Conservation (phyloP, 75 land plant species). For the Ceratopteris richardii region DNA sequence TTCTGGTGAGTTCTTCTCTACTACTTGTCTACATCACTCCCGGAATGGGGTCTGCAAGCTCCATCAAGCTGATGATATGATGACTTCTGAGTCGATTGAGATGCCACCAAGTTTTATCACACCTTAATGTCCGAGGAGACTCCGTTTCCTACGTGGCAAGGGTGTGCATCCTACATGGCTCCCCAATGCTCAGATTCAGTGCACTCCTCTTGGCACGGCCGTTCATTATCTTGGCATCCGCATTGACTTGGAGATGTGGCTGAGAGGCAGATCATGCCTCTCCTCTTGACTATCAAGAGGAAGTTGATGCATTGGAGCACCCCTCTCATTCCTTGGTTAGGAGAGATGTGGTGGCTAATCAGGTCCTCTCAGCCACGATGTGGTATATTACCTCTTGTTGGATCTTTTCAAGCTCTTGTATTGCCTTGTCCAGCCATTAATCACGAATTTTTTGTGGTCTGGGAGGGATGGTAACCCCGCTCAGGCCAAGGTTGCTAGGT, state of each 20-base stretch:
- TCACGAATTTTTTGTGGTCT: conserved; percentile 6
- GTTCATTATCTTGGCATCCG: background rate
- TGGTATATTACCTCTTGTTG: conserved; percentile 1
- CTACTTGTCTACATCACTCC: no score
- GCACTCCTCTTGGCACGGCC: background rate
- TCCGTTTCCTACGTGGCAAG: no score
- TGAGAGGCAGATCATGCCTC: background rate
- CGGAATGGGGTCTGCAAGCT: no score
- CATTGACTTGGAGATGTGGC: background rate
- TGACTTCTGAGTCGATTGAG: no score
- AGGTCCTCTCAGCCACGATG: conserved; percentile 1
- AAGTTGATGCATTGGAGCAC: conserved; percentile 1
- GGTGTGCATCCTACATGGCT: background rate
- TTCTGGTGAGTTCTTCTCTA: no score
- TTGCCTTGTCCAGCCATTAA: background rate
- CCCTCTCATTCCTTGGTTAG: conserved; percentile 3
- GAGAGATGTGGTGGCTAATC: conserved; percentile 5
- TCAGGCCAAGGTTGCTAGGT: conserved; percentile 7
- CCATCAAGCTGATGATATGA: no score
- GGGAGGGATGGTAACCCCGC: conserved; percentile 1
- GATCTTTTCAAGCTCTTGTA: background rate
- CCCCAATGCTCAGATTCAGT: background rate
- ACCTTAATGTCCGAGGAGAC: no score
- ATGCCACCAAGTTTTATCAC: no score
- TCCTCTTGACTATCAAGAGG: conserved; percentile 1